Conservation (phyloP, 2,329 filamentous ascomycete genomes). For the Fusarium armeniacum region DNA sequence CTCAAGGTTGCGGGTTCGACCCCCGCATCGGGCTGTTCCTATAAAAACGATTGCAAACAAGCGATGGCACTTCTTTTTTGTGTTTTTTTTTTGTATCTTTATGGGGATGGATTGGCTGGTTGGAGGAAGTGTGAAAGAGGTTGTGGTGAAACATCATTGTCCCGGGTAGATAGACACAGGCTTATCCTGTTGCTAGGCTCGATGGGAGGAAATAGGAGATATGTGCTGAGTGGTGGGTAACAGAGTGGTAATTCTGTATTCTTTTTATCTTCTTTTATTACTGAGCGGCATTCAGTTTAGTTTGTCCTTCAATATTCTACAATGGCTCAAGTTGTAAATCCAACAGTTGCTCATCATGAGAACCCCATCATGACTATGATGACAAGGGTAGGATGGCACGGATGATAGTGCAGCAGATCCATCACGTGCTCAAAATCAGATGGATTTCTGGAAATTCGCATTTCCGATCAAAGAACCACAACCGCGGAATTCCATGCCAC, state of each 20-base stretch:
- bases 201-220: too few relatives aligned
- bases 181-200: background rate
- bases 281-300: background rate
- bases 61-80: constrained; percentile 41
- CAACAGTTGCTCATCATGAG: background rate
- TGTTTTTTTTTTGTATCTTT: background rate
- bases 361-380: constrained; percentile 5
- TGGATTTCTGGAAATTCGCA: constrained; percentile 29
- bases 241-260: background rate
- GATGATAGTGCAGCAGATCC: background rate
- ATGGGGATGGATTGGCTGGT: rapidly evolving
- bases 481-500: constrained; percentile 21
- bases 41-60: constrained; percentile 48
- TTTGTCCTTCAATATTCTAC: background rate
- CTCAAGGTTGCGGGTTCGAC: constrained; percentile 71
- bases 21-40: constrained; percentile 60
- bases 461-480: constrained; percentile 40
- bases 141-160: background rate
- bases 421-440: constrained; percentile 18
- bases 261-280: background rate
- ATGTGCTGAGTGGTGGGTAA: background rate
- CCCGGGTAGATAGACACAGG: background rate
- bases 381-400: background rate
- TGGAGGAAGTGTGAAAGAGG: background rate
- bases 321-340: background rate